Percentiles rank a stretch among this genome's conserved stretches.
These are phyloP conservation scores for Fistulifera pelliculosa DNA, from an alignment of 108 stramenopile species.

Conservation along the genomic window DNA sequence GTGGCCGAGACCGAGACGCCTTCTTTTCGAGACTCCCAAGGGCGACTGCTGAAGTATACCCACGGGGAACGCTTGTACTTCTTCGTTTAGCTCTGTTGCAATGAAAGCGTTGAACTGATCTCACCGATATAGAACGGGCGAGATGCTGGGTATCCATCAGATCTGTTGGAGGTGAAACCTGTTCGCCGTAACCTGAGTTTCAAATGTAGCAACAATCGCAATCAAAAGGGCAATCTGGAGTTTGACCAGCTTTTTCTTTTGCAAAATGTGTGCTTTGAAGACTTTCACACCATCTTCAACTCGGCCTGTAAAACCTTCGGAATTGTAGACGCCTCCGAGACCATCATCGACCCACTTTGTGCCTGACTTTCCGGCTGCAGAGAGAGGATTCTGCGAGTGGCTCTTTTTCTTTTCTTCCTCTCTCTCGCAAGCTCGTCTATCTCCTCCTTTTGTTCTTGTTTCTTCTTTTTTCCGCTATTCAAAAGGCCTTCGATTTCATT, in stretches of 20 bases:
- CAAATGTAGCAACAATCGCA: slow-evolving; percentile 86
- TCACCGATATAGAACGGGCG: too few species aligned
- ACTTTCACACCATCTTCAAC: slow-evolving; percentile 69
- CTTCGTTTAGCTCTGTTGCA: too few species aligned
- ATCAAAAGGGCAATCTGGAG: slow-evolving; percentile 80
- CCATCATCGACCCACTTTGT: slow-evolving; percentile 75
- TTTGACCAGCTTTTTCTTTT: slow-evolving; percentile 63
- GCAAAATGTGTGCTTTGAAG: slow-evolving; percentile 82
- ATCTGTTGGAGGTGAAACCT: too few species aligned
- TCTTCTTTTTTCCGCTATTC: neutral
- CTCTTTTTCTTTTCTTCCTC: neutral
- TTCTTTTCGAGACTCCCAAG: too few species aligned
- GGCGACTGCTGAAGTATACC: too few species aligned
- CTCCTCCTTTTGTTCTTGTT: slow-evolving; percentile 1
- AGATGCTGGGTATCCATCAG: too few species aligned
- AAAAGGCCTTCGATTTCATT: neutral
- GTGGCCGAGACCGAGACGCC: too few species aligned
- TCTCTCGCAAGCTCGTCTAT: neutral
- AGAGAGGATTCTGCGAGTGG: neutral
- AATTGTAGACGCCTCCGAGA: slow-evolving; percentile 70
- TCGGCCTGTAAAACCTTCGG: slow-evolving; percentile 76
- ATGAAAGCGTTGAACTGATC: too few species aligned
- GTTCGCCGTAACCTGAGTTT: too few species aligned
- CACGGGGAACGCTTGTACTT: too few species aligned
- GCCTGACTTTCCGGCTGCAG: neutral